Percentiles rank a stretch among this genome's conserved stretches.
These are phyloP conservation scores for Colletotrichum brevisporum DNA, from an alignment of 2,329 filamentous ascomycete species.

Conservation along the genomic window DNA sequence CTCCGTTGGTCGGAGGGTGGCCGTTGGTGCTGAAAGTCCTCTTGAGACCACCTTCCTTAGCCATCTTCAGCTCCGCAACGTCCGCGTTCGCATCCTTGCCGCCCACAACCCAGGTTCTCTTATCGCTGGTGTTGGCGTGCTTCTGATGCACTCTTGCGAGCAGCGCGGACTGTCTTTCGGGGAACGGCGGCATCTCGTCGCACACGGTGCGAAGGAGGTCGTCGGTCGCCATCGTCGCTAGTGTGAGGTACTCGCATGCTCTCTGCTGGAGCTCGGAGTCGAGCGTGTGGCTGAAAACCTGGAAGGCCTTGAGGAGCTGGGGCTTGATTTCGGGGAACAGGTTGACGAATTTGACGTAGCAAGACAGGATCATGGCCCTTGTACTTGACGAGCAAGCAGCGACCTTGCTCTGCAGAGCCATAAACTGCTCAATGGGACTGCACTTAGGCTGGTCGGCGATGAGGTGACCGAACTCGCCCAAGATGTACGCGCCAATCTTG, in stretches of 20 bases:
- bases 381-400: constrained; percentile 90
- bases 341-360: constrained; percentile 98
- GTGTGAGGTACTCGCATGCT: constrained; percentile 92
- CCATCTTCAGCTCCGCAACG: constrained; percentile 82
- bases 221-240: constrained; percentile 89
- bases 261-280: constrained; percentile 97
- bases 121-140: constrained; percentile 92
- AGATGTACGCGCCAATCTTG: constrained; percentile 96
- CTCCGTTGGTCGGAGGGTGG: constrained; percentile 57
- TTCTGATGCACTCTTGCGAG: constrained; percentile 95
- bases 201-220: constrained; percentile 93
- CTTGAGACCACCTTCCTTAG: constrained; percentile 86
- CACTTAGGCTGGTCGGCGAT: constrained; percentile 93
- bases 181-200: constrained; percentile 99
- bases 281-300: constrained; percentile 91
- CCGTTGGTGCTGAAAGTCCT: constrained; percentile 82
- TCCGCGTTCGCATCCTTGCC: constrained; percentile 94
- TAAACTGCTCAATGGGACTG: constrained; percentile 96
- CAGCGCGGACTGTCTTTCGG: constrained; percentile 91
- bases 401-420: constrained; percentile 92
- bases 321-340: constrained; percentile 98
- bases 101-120: constrained; percentile 97
- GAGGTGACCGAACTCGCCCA: constrained; percentile 97
- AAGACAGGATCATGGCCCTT: constrained; percentile 93
- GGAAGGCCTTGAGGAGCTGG: constrained; percentile 91